Evolutionary conservation across 208 protist genomes (phyloP), one percentile per base, ranked within the genome.

Genomic region (Crithidia acanthocephali): DNA sequence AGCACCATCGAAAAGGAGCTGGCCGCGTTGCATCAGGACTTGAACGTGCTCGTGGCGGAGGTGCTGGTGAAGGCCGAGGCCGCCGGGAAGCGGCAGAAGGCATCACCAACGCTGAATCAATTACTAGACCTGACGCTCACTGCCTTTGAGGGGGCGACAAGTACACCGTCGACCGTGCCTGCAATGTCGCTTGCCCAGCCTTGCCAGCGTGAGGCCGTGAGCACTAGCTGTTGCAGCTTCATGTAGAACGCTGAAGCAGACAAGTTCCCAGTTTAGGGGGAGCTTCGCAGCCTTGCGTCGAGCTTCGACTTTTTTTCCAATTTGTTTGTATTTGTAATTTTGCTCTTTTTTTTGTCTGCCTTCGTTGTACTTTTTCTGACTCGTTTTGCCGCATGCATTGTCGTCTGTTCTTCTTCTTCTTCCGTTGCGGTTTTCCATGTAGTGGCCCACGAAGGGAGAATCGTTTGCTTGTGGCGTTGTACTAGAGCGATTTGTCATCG

Each of bases 1-100:
- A 80, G 72, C 15, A 61, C 65, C 2, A 61, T 95, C 11, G 86
- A 93, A 64, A 65, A 71, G 37, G 67, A 78, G 25, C 79, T 95
- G 0, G 79, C 78, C 1, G 65, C 23, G 22, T 80, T 90, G 50
- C 90, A 92, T 63, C 73, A 79, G 27, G 81, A 90, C 59, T 22
- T 95, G 30, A 91, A 95, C 70, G 74, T 84, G 56, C 60, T 95
- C 28, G 77, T 92, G 1, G 74, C 65, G 4, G 85, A 93, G 48
- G 61, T 95, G 4, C 35, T 92, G 35, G 58, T 83, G 18, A 80
- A 83, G 23, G 82, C 86, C n/a, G 66, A 87, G 50, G 80, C 74
- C 0, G 79, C 75, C 2, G 58, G 57, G 11, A 52, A 40, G 28
- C 76, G 72, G 18, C 55, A 70, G 33, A 72, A 76, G 3, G 48